Evolutionary conservation across 352 stramenopile species (phyloP), one percentile per base, ranked within the genome.

Genomic region (Phytophthora palmivora): DNA sequence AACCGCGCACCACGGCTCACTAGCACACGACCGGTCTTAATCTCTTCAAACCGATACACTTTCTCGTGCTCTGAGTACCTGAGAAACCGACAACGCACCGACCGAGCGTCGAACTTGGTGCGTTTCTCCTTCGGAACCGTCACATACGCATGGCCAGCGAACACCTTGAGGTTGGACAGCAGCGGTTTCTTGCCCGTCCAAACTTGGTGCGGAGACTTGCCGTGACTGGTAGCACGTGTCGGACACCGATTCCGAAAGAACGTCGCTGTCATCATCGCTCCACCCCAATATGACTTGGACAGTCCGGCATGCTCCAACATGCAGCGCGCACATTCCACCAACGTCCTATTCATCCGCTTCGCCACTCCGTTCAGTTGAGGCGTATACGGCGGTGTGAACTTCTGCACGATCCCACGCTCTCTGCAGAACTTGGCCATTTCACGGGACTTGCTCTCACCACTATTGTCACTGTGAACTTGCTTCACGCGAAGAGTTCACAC

Each of bases 241-340:
- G 44, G 54, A 55, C 46, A 58, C 8, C 46, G 45, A 52, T 58
- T 64, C 1, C 51, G 50, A 1, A 68, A 22, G 30, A 61, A 63
- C 6, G 50, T 68, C 15, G 59, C 50, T 2, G 56, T 50, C 59
- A 50, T 43, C 44, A 68, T 39, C 3, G 49, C 51, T 62, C 55
- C 59, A 55, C 14, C 36, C 37, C 49, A n/a, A n/a, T n/a, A n/a
- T n/a, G n/a, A n/a, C n/a, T n/a, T n/a, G n/a, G n/a, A n/a, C n/a
- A n/a, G n/a, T n/a, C n/a, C n/a, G n/a, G n/a, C n/a, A n/a, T n/a
- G n/a, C n/a, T n/a, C n/a, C n/a, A n/a, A n/a, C n/a, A n/a, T n/a
- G n/a, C n/a, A n/a, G n/a, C n/a, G n/a, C n/a, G n/a, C n/a, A n/a
- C n/a, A n/a, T n/a, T n/a, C n/a, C n/a, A n/a, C n/a, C n/a, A n/a